Base-by-base conservation (phyloP, 768 basidiomycete species). In the Leccinum barrowsii region DNA sequence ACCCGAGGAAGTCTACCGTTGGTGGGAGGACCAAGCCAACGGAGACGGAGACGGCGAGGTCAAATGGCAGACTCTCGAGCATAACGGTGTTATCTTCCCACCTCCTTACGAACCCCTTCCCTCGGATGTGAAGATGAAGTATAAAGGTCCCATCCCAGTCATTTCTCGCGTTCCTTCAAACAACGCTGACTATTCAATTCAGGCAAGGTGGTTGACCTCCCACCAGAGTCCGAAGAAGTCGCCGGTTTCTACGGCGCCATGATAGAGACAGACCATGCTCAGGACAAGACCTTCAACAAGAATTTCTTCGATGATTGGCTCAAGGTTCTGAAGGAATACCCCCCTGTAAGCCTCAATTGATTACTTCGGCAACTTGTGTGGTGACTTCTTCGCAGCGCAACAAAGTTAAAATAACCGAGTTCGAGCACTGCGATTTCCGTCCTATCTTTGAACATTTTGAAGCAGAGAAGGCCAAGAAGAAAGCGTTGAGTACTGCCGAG, bases 221-320 rank as follows among this genome's bases (percentile, higher is more conserved):
- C 93, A 21, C 85, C 82, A 12, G 92, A 88, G 60, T 80, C 95
- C 7, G 97, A 99, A 75, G 97, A 99, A 73, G 96, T 98, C 49
- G 96, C 97, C 28, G 89, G 90, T 7, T 99, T 99, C 75, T 99
- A 95, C 67, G 97, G 79, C 35, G 91, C 94, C 19, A 83, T 98
- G 80, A 69, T 98, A 37, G 94, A 94, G 73, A 91, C 92, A 7
- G 92, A 94, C 60, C 95, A 99, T 67, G 91, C 92, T 6, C 80
- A 89, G 74, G 94, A 98, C 70, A 79, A 78, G 13, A 85, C 80
- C 0, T 99, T 99, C 78, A 90, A 91, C 73, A 86, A 87, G 72
- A 98, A 99, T 73, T 99, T 99, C 74, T 99, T 98, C 72, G 81
- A 87, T 0, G 96, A 98, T 70, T 98, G 89, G 83, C 78, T 84